These are phyloP conservation scores for Alternaria longipes DNA, from an alignment of 2,329 filamentous ascomycete species.

Conservation along the genomic window DNA sequence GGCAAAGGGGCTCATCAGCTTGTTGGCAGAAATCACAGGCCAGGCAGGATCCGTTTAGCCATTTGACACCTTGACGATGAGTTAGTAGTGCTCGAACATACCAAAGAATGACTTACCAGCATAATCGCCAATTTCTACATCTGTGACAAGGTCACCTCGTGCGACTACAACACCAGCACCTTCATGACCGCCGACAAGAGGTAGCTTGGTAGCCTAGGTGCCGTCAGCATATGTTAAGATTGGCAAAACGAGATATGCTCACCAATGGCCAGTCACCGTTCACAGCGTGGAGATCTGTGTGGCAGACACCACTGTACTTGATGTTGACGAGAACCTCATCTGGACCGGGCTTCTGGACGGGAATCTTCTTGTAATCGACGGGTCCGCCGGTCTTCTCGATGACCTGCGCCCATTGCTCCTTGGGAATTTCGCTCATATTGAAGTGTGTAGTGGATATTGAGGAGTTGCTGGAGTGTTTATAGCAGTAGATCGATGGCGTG, in stretches of 20 bases:
- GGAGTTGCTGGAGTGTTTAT: slow-evolving; percentile 7
- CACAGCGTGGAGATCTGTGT: slow-evolving; percentile 84
- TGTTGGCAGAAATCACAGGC: slow-evolving; percentile 84
- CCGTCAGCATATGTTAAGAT: slow-evolving; percentile 23
- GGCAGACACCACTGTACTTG: slow-evolving; percentile 90
- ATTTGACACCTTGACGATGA: slow-evolving; percentile 70
- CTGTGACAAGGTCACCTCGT: slow-evolving; percentile 77
- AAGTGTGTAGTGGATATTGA: slow-evolving; percentile 3
- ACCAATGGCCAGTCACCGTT: slow-evolving; percentile 88
- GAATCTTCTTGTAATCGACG: slow-evolving; percentile 79
- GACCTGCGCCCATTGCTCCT: slow-evolving; percentile 90
- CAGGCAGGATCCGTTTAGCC: slow-evolving; percentile 89
- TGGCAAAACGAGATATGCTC: slow-evolving; percentile 7
- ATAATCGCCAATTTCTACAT: slow-evolving; percentile 80
- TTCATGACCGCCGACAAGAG: slow-evolving; percentile 82
- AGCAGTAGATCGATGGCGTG: slow-evolving; percentile 17
- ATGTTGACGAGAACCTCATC: slow-evolving; percentile 93
- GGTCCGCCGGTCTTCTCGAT: slow-evolving; percentile 80
- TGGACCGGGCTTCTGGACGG: slow-evolving; percentile 80
- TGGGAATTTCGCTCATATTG: slow-evolving; percentile 70
- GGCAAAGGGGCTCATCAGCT: slow-evolving; percentile 83
- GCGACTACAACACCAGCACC: slow-evolving; percentile 86
- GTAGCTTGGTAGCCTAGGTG: slow-evolving; percentile 71
- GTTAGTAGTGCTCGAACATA: slow-evolving; percentile 1
- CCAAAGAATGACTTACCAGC: slow-evolving; percentile 58